Base-by-base conservation (phyloP, 208 protist species). In the Trypanosoma caninum region DNA sequence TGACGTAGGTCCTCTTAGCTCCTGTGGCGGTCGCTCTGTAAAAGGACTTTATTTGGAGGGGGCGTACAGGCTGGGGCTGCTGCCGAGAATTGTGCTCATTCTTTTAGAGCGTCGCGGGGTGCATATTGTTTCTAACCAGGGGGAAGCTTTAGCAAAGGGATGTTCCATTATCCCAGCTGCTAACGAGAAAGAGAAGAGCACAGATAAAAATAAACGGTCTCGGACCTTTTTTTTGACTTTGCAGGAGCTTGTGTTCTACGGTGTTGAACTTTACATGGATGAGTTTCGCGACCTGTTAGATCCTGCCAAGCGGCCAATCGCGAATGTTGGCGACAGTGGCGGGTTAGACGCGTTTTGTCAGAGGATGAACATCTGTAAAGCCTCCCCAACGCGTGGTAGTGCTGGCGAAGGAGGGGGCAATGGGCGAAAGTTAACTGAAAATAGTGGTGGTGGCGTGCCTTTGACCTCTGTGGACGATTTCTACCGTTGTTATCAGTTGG, bases 191-290 rank as follows among this genome's bases (percentile, higher is more conserved):
- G 54, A 71, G 5, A 65, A 38, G 46, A 16, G 2, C 25, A 38
- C 25, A 33, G 62, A 48, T 22, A 46, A 25, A 22, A 9, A 65
- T 23, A 46, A 30, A 13, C 16, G 59, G 23, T 42, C 34, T 31
- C 42, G 25, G 51, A 30, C 44, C 47, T 46, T 53, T 14, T 50
- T 69, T 23, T 59, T 90, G 42, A 90, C 76, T 10, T 64, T 95
- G 54, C 58, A 72, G 28, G 71, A 82, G n/a, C 45, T 95, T 7
- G 84, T 70, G 22, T 82, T 95, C 48, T 93, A 90, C 67, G 89
- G 84, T 33, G 75, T 95, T 22, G 89, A 95, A 67, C 30, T 95
- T 10, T 93, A 95, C 72, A 74, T 91, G 59, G 89, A 95, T 59
- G 86, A 90, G 48, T 62, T 92, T 27, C 80, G 53, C 28, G 84